Evolutionary conservation across 768 basidiomycete genomes (phyloP).

Genomic region (Amanita subjunquillea): DNA sequence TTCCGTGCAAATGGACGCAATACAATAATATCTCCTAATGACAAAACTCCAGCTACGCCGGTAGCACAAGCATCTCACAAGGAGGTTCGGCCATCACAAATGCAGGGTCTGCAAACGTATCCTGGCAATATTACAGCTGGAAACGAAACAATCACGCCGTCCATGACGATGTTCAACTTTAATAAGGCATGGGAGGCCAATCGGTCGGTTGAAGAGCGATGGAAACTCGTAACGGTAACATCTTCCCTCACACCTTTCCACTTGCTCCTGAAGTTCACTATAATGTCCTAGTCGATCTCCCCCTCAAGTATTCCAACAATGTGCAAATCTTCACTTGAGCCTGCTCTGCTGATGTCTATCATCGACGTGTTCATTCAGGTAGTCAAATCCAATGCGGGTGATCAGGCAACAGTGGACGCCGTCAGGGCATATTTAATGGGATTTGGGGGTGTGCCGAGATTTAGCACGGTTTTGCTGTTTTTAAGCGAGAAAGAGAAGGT

Average conservation of each 20-base stretch:
- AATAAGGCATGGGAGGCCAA: slow-evolving; percentile 44
- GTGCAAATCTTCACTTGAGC: slow-evolving; percentile 64
- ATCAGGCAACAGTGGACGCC: slow-evolving; percentile 10
- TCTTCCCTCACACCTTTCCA: slow-evolving; percentile 4
- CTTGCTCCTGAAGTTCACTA: background rate
- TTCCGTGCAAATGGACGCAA: slow-evolving; percentile 56
- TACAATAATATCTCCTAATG: slow-evolving; percentile 38
- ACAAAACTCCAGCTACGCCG: background rate
- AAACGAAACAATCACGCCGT: background rate
- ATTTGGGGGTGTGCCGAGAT: slow-evolving; percentile 49
- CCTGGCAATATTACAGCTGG: background rate
- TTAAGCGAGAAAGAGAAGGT: slow-evolving; percentile 46
- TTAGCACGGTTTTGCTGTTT: slow-evolving; percentile 54
- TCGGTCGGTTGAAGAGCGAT: slow-evolving; percentile 32
- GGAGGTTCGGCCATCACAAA: background rate
- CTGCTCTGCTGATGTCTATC: slow-evolving; percentile 47
- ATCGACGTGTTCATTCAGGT: slow-evolving; percentile 36
- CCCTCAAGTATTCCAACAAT: slow-evolving; percentile 47
- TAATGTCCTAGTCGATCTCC: slow-evolving; percentile 34
- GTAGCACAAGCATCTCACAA: background rate
- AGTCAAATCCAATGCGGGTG: slow-evolving; percentile 12
- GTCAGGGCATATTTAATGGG: slow-evolving; percentile 39
- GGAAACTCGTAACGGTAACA: slow-evolving; percentile 49
- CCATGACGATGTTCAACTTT: slow-evolving; percentile 50
- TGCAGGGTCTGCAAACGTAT: background rate